Percentiles rank a stretch among this genome's conserved stretches.
Conservation (phyloP, 228 moss, liverwort and hornwort genomes). For the Sphagnum fallax region DNA sequence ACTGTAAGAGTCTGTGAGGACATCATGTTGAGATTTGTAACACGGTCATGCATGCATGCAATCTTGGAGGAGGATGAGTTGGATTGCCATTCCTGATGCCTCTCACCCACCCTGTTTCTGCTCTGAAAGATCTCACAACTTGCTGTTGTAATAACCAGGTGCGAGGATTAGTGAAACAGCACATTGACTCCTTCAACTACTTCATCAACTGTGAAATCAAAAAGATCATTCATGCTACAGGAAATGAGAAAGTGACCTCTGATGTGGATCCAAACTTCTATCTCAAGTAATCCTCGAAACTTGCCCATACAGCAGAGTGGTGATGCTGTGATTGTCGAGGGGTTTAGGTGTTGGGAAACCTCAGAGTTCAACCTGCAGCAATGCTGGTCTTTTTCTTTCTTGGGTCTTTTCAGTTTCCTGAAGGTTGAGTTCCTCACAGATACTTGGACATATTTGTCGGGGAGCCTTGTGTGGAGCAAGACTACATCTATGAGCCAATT, state of each 20-base stretch:
- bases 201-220: constrained; percentile 98
- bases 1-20: not conserved
- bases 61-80: not conserved
- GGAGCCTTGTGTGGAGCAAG: constrained; percentile 97
- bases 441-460: constrained; percentile 97
- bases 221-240: constrained; percentile 95
- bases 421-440: constrained; percentile 18
- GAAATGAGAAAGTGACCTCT: constrained; percentile 93
- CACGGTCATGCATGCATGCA: not conserved
- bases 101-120: not conserved
- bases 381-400: too few relatives aligned
- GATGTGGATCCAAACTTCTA: constrained; percentile 98
- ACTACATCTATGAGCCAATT: constrained; percentile 86
- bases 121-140: not conserved
- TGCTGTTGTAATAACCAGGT: constrained; percentile 38
- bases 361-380: too few relatives aligned
- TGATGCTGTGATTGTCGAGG: too few relatives aligned
- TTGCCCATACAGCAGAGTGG: not conserved
- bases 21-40: not conserved
- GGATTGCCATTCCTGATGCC: too few relatives aligned
- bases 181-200: constrained; percentile 98
- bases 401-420: too few relatives aligned
- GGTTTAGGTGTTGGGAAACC: too few relatives aligned
- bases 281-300: constrained; percentile 57
- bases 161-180: constrained; percentile 95